Percentiles rank a stretch among this genome's conserved stretches.
Conservation (phyloP, 257 asterid genomes). For the Parsonsia alboflavescens region DNA sequence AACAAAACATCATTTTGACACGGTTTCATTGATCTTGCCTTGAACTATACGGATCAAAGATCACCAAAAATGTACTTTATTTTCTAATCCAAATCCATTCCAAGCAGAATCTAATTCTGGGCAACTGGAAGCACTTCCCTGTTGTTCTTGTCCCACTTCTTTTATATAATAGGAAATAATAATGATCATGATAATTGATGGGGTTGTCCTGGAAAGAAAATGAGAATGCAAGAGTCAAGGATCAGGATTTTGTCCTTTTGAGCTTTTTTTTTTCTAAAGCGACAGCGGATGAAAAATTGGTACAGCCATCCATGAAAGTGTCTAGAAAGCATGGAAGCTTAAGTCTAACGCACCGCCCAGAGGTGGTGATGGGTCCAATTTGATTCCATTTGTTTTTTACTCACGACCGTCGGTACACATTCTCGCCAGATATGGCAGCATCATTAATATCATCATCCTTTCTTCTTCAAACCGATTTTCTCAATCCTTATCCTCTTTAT, state of each 20-base stretch:
- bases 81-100: no score
- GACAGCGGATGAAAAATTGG: not conserved
- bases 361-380: slow-evolving; percentile 7
- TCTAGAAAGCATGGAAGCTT: slow-evolving; percentile 18
- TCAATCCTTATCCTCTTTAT: not conserved
- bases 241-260: not conserved
- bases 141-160: no score
- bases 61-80: no score
- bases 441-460: not conserved
- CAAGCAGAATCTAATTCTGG: no score
- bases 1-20: not conserved
- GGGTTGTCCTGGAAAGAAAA: not conserved
- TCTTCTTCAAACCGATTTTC: no score
- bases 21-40: slow-evolving; percentile 1
- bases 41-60: not conserved
- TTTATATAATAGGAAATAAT: no score
- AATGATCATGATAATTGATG: not conserved
- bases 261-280: not conserved
- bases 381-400: slow-evolving; percentile 3
- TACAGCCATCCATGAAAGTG: not conserved
- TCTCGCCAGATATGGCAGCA: no score
- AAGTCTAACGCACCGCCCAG: slow-evolving; percentile 25
- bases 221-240: not conserved
- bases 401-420: not conserved
- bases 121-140: no score